Evolutionary conservation across 2,329 filamentous ascomycete species (phyloP).

Genomic region (Claviceps sp.): DNA sequence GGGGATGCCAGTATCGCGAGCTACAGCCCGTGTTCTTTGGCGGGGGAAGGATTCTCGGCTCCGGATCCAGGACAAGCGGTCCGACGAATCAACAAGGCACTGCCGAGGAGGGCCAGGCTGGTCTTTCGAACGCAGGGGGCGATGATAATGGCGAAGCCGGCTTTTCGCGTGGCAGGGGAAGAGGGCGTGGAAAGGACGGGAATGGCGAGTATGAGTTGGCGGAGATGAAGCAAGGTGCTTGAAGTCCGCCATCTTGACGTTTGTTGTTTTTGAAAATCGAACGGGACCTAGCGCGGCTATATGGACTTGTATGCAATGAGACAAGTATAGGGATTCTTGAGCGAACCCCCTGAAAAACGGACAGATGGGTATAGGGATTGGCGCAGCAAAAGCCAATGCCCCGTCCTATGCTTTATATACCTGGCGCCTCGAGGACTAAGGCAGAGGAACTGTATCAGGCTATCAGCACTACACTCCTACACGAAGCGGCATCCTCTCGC

Average conservation of each 20-base stretch:
- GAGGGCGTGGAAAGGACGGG: constrained; percentile 40
- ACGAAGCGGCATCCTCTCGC: too few species aligned
- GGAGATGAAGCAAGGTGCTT: constrained; percentile 26
- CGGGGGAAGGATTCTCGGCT: constrained; percentile 31
- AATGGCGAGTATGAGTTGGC: constrained; percentile 55
- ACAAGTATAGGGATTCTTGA: too few species aligned
- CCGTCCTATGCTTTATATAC: too few species aligned
- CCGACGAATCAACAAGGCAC: constrained; percentile 11
- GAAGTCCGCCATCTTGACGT: not conserved
- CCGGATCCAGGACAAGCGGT: constrained; percentile 8
- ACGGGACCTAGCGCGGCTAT: too few species aligned
- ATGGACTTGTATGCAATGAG: too few species aligned
- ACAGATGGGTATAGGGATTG: too few species aligned
- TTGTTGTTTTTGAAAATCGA: too few species aligned
- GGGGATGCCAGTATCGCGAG: constrained; percentile 85
- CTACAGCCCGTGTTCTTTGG: constrained; percentile 81
- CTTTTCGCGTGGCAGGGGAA: constrained; percentile 1
- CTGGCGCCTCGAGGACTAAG: too few species aligned
- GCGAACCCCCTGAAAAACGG: too few species aligned
- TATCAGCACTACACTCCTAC: too few species aligned
- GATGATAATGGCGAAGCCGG: not conserved
- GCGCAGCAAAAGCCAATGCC: too few species aligned
- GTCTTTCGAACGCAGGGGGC: constrained; percentile 27
- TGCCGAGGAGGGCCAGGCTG: constrained; percentile 11
- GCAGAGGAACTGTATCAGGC: too few species aligned